Evolutionary conservation across 352 stramenopile species (phyloP).

Genomic region (Globisporangium sylvaticum): DNA sequence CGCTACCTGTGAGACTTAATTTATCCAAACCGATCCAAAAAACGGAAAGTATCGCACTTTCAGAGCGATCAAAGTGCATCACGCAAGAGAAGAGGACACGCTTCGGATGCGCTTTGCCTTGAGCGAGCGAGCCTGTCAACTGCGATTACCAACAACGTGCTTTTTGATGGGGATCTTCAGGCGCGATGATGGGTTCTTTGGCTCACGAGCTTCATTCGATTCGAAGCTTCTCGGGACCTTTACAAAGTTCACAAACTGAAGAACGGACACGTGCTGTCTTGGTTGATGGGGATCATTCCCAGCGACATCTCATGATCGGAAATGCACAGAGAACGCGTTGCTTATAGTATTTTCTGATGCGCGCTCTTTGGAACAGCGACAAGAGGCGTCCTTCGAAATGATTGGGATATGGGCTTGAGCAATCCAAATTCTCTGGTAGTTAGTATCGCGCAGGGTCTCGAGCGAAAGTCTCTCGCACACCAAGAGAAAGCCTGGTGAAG

Average conservation of each 20-base stretch:
- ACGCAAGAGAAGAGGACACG: background rate
- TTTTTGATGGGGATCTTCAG: background rate
- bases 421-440: background rate
- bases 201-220: background rate
- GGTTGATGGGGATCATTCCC: background rate
- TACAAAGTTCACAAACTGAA: background rate
- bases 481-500: background rate
- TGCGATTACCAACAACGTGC: background rate
- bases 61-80: constrained; percentile 6
- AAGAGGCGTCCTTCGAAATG: background rate
- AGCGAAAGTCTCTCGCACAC: background rate
- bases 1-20: background rate
- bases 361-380: background rate
- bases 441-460: background rate
- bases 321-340: background rate
- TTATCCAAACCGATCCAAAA: constrained; percentile 1
- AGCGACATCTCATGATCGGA: background rate
- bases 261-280: background rate
- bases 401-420: too few relatives aligned
- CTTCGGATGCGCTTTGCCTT: background rate
- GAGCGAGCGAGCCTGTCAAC: too few relatives aligned
- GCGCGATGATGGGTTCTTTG: background rate
- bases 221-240: background rate
- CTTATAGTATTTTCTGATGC: background rate
- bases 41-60: background rate